Percentiles rank a stretch among this genome's conserved stretches.
Evolutionary conservation across 2,329 filamentous ascomycete genomes (phyloP).

Genomic region (Cyphellophora attinorum): DNA sequence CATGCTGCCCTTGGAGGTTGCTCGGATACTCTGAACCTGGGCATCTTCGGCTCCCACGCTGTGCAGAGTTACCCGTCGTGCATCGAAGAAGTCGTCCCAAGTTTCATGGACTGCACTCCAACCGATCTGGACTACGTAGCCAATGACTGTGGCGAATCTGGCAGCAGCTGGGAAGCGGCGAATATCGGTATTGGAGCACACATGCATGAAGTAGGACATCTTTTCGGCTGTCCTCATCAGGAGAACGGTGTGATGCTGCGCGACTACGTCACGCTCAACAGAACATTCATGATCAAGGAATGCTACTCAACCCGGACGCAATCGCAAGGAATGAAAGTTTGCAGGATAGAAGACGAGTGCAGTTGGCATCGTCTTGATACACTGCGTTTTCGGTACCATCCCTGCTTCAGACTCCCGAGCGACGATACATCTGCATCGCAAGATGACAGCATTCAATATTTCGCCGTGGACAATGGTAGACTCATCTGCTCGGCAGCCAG

Average conservation of each 20-base stretch:
- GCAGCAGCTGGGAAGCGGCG: slow-evolving; percentile 90
- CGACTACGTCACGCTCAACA: slow-evolving; percentile 76
- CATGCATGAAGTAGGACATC: slow-evolving; percentile 79
- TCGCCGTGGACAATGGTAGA: slow-evolving; percentile 68
- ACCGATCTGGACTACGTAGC: slow-evolving; percentile 73
- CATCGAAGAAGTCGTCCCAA: slow-evolving; percentile 81
- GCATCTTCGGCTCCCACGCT: slow-evolving; percentile 85
- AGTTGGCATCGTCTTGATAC: slow-evolving; percentile 84
- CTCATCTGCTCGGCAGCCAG: slow-evolving; percentile 69
- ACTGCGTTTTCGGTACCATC: slow-evolving; percentile 80
- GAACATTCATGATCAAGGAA: slow-evolving; percentile 72
- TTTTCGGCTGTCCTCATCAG: slow-evolving; percentile 84
- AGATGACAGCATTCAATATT: slow-evolving; percentile 76
- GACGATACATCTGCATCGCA: slow-evolving; percentile 50
- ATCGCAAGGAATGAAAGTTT: slow-evolving; percentile 64
- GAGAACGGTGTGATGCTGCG: slow-evolving; percentile 86
- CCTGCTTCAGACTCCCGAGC: slow-evolving; percentile 75
- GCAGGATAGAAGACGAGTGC: slow-evolving; percentile 72
- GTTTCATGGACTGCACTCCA: slow-evolving; percentile 81
- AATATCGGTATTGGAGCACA: slow-evolving; percentile 91
- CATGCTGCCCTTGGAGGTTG: slow-evolving; percentile 72
- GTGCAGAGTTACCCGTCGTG: slow-evolving; percentile 83
- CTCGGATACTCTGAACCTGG: slow-evolving; percentile 65
- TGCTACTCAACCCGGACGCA: slow-evolving; percentile 81
- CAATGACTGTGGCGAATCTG: slow-evolving; percentile 78